Evolutionary conservation across 495 filamentous ascomycete species (phyloP).

Genomic region (Articulospora tetracladia): DNA sequence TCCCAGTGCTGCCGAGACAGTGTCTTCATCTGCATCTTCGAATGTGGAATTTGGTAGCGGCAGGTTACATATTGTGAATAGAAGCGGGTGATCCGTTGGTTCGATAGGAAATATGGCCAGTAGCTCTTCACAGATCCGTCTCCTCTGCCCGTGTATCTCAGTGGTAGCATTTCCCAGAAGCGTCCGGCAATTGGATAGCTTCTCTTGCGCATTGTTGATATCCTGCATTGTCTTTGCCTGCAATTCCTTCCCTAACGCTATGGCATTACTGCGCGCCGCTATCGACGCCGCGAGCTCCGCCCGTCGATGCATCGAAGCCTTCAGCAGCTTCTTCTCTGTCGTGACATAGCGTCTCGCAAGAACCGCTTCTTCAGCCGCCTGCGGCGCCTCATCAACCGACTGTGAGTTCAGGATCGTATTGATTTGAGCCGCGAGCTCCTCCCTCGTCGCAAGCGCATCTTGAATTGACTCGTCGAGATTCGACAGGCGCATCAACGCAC

Average conservation of each 20-base stretch:
- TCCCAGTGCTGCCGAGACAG: slow-evolving; percentile 77
- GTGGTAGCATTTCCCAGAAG: slow-evolving; percentile 53
- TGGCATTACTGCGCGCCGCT: slow-evolving; percentile 58
- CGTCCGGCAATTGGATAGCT: slow-evolving; percentile 50
- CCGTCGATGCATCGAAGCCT: slow-evolving; percentile 51
- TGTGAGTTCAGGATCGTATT: slow-evolving; percentile 58
- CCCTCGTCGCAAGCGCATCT: slow-evolving; percentile 77
- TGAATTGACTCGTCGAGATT: slow-evolving; percentile 91
- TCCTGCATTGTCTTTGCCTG: slow-evolving; percentile 55
- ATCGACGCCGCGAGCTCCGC: slow-evolving; percentile 64
- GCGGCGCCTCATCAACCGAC: slow-evolving; percentile 46
- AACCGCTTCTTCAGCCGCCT: slow-evolving; percentile 59
- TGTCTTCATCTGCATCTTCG: slow-evolving; percentile 56
- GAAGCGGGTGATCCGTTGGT: slow-evolving; percentile 55
- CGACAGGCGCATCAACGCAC: slow-evolving; percentile 81
- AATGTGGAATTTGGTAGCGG: slow-evolving; percentile 75
- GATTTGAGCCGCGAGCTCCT: slow-evolving; percentile 73
- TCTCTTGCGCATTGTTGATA: slow-evolving; percentile 52
- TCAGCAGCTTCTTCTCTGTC: slow-evolving; percentile 60
- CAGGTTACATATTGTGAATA: slow-evolving; percentile 73
- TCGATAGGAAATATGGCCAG: slow-evolving; percentile 74
- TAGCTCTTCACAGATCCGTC: slow-evolving; percentile 82
- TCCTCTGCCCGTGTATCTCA: slow-evolving; percentile 71
- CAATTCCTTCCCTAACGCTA: slow-evolving; percentile 53
- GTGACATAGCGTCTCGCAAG: slow-evolving; percentile 57